phyloP scores from a whole-genome alignment of 2,329 filamentous ascomycete genomes.

The Grosmannia serpens region DNA sequence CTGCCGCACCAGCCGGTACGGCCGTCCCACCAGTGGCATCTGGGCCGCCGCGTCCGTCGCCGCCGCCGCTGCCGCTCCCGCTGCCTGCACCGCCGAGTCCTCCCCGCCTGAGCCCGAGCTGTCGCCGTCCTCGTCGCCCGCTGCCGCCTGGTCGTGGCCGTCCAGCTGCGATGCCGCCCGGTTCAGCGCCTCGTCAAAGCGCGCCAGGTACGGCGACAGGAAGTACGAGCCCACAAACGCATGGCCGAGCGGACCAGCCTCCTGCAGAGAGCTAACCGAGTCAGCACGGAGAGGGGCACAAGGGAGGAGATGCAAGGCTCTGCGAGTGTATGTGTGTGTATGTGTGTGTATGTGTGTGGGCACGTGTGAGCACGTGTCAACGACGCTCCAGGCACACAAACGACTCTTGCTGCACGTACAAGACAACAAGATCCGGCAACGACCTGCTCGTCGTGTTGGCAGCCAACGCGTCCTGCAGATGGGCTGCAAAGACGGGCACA shows the following conservation, averaged over 20 bases:
- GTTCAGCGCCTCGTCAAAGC: slow-evolving; percentile 60
- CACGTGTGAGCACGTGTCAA: too few relatives aligned
- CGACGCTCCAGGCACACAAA: too few relatives aligned
- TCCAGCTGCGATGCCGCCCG: slow-evolving; percentile 43
- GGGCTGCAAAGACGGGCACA: slow-evolving; percentile 55
- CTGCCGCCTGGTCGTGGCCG: not conserved
- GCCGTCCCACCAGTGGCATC: not conserved
- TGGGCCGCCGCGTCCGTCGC: not conserved
- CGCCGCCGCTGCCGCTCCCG: not conserved
- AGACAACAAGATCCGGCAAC: slow-evolving; percentile 43
- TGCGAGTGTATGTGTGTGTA: too few relatives aligned
- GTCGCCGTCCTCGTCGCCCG: not conserved
- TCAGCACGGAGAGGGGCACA: not conserved
- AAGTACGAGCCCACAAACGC: slow-evolving; percentile 79
- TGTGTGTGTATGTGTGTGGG: not conserved
- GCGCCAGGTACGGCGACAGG: slow-evolving; percentile 62
- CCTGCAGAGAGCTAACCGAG: slow-evolving; percentile 63
- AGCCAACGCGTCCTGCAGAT: slow-evolving; percentile 50
- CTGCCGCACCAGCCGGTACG: slow-evolving; percentile 59
- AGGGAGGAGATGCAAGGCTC: not conserved
- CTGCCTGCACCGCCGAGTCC: not conserved
- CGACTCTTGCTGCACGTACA: slow-evolving; percentile 30
- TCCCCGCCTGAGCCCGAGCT: slow-evolving; percentile 1
- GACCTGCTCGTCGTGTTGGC: slow-evolving; percentile 15
- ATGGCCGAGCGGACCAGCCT: slow-evolving; percentile 74